Evolutionary conservation across 345 rosid species (phyloP), one percentile per base, ranked within the genome.

Genomic region (Aquilaria sinensis): DNA sequence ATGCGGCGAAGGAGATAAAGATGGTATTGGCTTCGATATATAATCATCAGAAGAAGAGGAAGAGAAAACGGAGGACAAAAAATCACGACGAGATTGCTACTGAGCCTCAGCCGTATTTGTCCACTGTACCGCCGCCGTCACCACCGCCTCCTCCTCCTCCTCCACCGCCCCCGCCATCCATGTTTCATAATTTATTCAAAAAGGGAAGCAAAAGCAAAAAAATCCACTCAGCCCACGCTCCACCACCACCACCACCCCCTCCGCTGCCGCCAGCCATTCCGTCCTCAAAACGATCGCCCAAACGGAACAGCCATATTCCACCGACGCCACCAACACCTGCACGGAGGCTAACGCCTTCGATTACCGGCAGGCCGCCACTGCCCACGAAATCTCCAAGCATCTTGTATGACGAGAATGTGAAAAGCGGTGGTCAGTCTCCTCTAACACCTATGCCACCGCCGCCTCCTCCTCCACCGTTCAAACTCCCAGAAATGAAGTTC

Each of bases 1-100:
- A 74, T 66, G 83, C 96, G 14, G 83, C 88, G 2, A 80, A 74
- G 77, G 97, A 91, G 81, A 75, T 91, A 53, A 85, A 79, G 78
- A 78, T 74, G 89, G 94, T 70, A 12, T 69, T 91, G 2, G 77
- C 86, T 58, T 80, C 96, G 13, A 65, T 88, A 33, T 70, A 78
- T 47, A 74, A 80, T 64, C 43, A 5, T 37, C 86, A 80, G 67
- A 77, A 81, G 49, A 88, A 83, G 71, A 74, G 66, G 70, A 88
- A 81, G 84, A 84, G 68, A 81, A 91, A 86, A 54, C 83, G 69
- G 53, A 84, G 72, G 68, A 60, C 72, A 45, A 70, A 68, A 68
- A 81, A 66, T 37, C 65, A 33, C 2, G 16, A 56, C 29, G 51
- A 3, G 74, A 71, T 12, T 55, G 58, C 73, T 45, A 48, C 55